Evolutionary conservation across 345 rosid genomes (phyloP).

Genomic region (Ailanthus altissimus): DNA sequence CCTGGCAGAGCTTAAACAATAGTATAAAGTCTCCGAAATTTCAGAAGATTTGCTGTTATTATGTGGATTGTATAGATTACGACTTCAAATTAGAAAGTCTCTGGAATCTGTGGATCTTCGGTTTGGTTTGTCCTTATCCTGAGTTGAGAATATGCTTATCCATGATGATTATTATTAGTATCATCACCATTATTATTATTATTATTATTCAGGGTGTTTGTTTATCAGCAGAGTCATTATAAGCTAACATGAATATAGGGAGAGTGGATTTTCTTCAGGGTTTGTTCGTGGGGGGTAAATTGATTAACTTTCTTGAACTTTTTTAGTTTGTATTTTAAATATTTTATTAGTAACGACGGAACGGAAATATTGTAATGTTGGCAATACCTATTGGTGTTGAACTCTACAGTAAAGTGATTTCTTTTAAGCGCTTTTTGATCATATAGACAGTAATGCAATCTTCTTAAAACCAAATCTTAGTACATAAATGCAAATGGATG

Average conservation of each 20-base stretch:
- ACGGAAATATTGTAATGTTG: not conserved
- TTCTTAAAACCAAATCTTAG: not conserved
- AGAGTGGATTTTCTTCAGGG: not conserved
- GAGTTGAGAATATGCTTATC: not conserved
- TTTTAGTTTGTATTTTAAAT: not conserved
- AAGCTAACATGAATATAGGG: not conserved
- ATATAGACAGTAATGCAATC: not conserved
- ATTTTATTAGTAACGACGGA: not conserved
- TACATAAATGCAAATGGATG: not conserved
- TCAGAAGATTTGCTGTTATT: not conserved
- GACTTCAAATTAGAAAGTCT: not conserved
- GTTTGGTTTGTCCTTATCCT: conserved; percentile 16
- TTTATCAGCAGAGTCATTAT: not conserved
- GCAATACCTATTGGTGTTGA: not conserved
- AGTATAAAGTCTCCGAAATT: not conserved
- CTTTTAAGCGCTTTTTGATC: not conserved
- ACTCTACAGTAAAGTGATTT: not conserved
- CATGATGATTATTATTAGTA: not conserved
- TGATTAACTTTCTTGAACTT: not conserved
- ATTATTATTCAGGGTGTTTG: not conserved
- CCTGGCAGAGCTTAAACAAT: conserved; percentile 40
- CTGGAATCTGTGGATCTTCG: conserved; percentile 10
- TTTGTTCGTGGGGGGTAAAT: not conserved
- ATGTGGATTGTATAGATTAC: conserved; percentile 1
- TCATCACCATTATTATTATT: not conserved